phyloP scores from a whole-genome alignment of 257 asterid genomes.

The Euphrasia confusa region DNA sequence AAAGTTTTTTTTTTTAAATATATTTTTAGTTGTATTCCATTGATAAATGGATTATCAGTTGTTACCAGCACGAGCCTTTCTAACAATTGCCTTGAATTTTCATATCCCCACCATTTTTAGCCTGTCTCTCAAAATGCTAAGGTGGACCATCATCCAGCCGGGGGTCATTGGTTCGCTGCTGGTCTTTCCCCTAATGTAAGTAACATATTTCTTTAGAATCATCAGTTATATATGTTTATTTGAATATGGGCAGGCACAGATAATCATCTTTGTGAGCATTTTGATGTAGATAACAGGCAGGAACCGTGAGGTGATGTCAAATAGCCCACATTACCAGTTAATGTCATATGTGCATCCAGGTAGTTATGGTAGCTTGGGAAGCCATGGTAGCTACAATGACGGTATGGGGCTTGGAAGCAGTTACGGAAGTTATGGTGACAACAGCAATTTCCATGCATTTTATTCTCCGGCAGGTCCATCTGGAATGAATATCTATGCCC shows the following conservation, averaged over 20 bases:
- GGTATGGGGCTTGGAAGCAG: slow-evolving; percentile 78
- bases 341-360: slow-evolving; percentile 73
- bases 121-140: slow-evolving; percentile 79
- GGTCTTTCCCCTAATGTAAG: slow-evolving; percentile 99
- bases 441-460: slow-evolving; percentile 75
- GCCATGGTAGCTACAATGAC: slow-evolving; percentile 95
- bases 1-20: background rate
- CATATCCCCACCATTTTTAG: slow-evolving; percentile 37
- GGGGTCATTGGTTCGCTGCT: slow-evolving; percentile 99
- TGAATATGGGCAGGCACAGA: slow-evolving; percentile 9
- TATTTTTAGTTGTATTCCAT: slow-evolving; percentile 4
- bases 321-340: slow-evolving; percentile 77
- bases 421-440: slow-evolving; percentile 93
- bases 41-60: background rate
- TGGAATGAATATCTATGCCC: slow-evolving; percentile 71
- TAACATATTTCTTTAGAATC: slow-evolving; percentile 24
- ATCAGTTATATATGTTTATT: slow-evolving; percentile 20
- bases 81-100: slow-evolving; percentile 10
- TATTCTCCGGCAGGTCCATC: slow-evolving; percentile 89
- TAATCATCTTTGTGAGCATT: slow-evolving; percentile 20
- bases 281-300: slow-evolving; percentile 70
- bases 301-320: slow-evolving; percentile 56
- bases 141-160: slow-evolving; percentile 97
- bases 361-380: slow-evolving; percentile 96
- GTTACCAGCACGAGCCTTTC: background rate